Evolutionary conservation across 164 flowering plant genomes (phyloP).

Genomic region (Vitis rupestris): DNA sequence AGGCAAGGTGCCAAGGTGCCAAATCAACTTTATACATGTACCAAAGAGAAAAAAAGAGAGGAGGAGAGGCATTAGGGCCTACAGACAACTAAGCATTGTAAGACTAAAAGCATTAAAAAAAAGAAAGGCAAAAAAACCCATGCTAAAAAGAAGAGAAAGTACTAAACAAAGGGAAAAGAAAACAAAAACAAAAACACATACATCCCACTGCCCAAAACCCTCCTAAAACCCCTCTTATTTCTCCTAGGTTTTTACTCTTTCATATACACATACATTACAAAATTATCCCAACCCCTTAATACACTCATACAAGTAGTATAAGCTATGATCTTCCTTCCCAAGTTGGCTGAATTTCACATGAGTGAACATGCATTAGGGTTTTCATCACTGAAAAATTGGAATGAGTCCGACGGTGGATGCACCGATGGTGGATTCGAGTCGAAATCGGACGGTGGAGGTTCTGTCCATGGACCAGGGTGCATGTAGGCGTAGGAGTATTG

Average conservation of each 20-base stretch:
- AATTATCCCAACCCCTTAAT: constrained; percentile 11
- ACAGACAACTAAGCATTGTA: background rate
- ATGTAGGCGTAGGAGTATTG: constrained; percentile 29
- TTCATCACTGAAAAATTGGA: constrained; percentile 58
- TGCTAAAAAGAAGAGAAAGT: constrained; percentile 4
- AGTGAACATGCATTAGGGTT: constrained; percentile 63
- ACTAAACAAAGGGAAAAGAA: background rate
- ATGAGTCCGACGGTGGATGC: constrained; percentile 32
- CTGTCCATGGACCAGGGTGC: constrained; percentile 16
- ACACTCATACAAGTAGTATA: constrained; percentile 21
- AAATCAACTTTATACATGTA: background rate
- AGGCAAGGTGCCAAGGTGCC: too few relatives aligned
- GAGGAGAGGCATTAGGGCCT: background rate
- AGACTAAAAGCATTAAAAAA: background rate
- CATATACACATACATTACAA: constrained; percentile 21
- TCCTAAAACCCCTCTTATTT: background rate
- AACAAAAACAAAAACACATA: background rate
- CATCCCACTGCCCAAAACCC: background rate
- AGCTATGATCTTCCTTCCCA: background rate
- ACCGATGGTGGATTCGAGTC: constrained; percentile 25
- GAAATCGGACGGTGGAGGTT: constrained; percentile 25
- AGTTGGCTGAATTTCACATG: constrained; percentile 31
- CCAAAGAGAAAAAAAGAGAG: background rate
- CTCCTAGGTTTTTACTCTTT: background rate
- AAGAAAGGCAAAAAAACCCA: background rate